Conservation (phyloP, 164 flowering plant species). For the Macadamia integrifolia region DNA sequence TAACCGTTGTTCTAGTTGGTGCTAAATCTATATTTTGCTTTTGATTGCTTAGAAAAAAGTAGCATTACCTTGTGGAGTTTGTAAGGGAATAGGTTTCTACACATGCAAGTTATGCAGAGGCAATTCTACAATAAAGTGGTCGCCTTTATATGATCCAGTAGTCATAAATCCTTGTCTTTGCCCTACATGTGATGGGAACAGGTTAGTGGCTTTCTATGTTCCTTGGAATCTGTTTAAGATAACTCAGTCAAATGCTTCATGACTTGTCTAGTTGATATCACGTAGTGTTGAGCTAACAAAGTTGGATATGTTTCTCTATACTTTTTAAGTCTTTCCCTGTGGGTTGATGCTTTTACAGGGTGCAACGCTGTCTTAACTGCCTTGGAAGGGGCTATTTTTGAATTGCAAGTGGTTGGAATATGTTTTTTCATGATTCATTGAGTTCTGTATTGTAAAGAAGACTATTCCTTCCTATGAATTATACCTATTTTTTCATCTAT, state of each 20-base stretch:
- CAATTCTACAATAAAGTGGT: constrained; percentile 63
- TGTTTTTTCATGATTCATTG: no score
- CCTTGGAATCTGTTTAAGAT: background rate
- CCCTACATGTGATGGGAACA: constrained; percentile 81
- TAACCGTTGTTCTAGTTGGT: background rate
- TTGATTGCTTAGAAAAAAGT: constrained; percentile 36
- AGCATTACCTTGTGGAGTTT: constrained; percentile 43
- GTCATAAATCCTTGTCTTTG: constrained; percentile 69
- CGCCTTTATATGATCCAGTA: constrained; percentile 66
- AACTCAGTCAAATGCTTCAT: background rate
- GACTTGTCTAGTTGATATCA: background rate
- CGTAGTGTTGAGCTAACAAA: background rate
- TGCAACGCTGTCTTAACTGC: constrained; percentile 71
- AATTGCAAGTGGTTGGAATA: constrained; percentile 5
- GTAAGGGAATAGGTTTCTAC: constrained; percentile 62
- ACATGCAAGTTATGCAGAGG: constrained; percentile 70
- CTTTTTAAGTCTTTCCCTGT: background rate
- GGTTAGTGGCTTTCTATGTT: constrained; percentile 24
- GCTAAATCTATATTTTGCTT: background rate
- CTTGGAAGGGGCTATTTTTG: constrained; percentile 55
- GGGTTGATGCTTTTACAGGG: constrained; percentile 33
- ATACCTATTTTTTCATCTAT: no score
- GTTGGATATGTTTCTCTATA: background rate
- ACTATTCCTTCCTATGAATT: no score
- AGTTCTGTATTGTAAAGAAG: no score